Evolutionary conservation across 1,284 basidiomycete species (phyloP).

Genomic region (Uromyces viciae-fabae): DNA sequence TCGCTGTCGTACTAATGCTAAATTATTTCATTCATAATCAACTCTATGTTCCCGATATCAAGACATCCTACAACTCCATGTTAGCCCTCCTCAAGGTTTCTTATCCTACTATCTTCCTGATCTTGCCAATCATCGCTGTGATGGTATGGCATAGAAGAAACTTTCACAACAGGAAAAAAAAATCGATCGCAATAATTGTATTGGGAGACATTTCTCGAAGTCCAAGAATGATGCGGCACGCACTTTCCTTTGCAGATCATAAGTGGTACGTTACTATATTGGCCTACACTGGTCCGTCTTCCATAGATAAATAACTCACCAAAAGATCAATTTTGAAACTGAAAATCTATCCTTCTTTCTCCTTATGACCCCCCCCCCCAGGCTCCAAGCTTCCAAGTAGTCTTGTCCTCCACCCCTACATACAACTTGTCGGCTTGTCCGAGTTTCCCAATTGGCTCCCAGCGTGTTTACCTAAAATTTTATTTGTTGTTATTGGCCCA

Average conservation of each 20-base stretch:
- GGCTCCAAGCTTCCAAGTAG: conserved; percentile 18
- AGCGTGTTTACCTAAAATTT: neutral
- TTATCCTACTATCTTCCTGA: neutral
- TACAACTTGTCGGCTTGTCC: conserved; percentile 11
- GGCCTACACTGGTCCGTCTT: conserved; percentile 71
- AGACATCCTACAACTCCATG: too few relatives aligned
- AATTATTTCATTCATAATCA: too few relatives aligned
- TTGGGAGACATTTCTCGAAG: conserved; percentile 92
- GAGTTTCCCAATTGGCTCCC: conserved; percentile 22
- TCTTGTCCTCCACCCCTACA: conserved; percentile 31
- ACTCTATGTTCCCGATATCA: too few relatives aligned
- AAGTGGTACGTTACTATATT: conserved; percentile 76
- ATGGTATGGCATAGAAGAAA: conserved; percentile 57
- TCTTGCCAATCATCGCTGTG: conserved; percentile 54
- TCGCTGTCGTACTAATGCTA: too few relatives aligned
- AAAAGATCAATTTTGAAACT: too few relatives aligned
- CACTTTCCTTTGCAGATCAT: conserved; percentile 78
- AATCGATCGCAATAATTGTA: conserved; percentile 76
- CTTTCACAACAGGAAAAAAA: neutral
- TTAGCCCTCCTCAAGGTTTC: too few relatives aligned
- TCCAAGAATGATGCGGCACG: conserved; percentile 98
- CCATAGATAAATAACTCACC: neutral
- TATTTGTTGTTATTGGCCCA: conserved; percentile 36
- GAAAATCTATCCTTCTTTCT: neutral
- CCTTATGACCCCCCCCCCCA: neutral